These are phyloP conservation scores for Breynia disticha DNA, from an alignment of 441 rosid species.

Conservation along the genomic window DNA sequence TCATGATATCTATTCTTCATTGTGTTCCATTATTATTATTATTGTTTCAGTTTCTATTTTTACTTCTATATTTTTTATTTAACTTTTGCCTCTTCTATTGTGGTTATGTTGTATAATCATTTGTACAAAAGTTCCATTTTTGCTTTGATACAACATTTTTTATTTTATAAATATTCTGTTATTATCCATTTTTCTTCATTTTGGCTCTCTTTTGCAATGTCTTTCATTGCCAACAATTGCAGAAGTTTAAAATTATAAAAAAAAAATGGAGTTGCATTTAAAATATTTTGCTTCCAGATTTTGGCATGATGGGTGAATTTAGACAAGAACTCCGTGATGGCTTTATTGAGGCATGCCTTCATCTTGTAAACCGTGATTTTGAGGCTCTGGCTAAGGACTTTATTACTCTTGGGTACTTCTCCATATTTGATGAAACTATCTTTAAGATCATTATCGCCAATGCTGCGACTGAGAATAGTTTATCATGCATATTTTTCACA, in stretches of 20 bases:
- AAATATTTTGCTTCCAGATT: slow-evolving; percentile 52
- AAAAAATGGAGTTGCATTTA: slow-evolving; percentile 21
- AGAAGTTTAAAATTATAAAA: background rate
- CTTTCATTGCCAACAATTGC: slow-evolving; percentile 1
- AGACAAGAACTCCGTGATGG: slow-evolving; percentile 84
- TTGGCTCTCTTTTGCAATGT: background rate
- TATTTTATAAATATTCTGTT: too few species aligned
- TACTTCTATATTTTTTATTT: too few species aligned
- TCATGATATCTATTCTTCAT: too few species aligned
- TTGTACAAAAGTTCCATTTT: too few species aligned
- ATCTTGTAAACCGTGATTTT: slow-evolving; percentile 94
- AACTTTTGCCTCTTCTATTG: too few species aligned
- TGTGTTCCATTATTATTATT: too few species aligned
- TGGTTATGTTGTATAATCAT: too few species aligned
- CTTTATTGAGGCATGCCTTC: slow-evolving; percentile 93
- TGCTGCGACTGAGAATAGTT: background rate
- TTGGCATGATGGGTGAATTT: slow-evolving; percentile 99
- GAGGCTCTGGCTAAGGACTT: slow-evolving; percentile 83
- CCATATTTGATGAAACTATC: background rate
- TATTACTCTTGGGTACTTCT: slow-evolving; percentile 77
- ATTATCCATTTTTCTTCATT: too few species aligned
- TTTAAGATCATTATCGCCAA: background rate
- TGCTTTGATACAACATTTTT: too few species aligned
- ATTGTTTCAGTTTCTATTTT: too few species aligned
- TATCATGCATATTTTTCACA: slow-evolving; percentile 19